Percentiles rank a stretch among this genome's conserved stretches.
These are phyloP conservation scores for Penicillium soppii DNA, from an alignment of 495 filamentous ascomycete genomes.

Conservation along the genomic window DNA sequence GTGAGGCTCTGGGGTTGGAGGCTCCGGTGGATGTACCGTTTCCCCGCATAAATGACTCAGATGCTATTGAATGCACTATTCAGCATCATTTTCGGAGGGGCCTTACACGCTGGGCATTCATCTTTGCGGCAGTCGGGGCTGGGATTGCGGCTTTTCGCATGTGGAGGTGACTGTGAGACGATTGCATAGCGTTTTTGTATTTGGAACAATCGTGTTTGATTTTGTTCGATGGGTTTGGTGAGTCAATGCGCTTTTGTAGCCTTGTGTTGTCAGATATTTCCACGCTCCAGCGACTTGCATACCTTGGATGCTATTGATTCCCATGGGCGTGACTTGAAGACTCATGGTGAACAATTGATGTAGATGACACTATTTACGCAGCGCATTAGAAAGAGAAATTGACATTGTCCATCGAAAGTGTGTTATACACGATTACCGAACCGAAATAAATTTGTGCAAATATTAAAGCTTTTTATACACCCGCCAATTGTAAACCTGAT, in stretches of 20 bases:
- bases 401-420: not conserved
- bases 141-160: conserved; percentile 1
- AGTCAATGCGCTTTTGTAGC: too few species aligned
- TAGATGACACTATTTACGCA: not conserved
- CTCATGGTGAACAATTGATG: not conserved
- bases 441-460: conserved; percentile 5
- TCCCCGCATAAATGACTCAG: conserved; percentile 35
- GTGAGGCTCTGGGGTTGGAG: conserved; percentile 42
- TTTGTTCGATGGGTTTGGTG: not conserved
- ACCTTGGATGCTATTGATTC: not conserved
- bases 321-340: too few species aligned
- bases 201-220: not conserved
- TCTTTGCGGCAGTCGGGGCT: conserved; percentile 9
- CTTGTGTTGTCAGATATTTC: not conserved
- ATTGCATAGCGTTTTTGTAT: not conserved
- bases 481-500: not conserved
- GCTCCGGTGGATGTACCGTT: conserved; percentile 36
- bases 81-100: conserved; percentile 18
- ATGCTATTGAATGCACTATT: conserved; percentile 17
- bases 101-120: conserved; percentile 18
- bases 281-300: not conserved
- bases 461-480: not conserved
- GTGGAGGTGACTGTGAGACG: conserved; percentile 1
- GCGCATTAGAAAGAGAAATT: not conserved
- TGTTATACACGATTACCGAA: not conserved